Percentiles rank a stretch among this genome's conserved stretches.
Conservation (phyloP, 2,329 filamentous ascomycete species). For the Coniochaeta sp. region DNA sequence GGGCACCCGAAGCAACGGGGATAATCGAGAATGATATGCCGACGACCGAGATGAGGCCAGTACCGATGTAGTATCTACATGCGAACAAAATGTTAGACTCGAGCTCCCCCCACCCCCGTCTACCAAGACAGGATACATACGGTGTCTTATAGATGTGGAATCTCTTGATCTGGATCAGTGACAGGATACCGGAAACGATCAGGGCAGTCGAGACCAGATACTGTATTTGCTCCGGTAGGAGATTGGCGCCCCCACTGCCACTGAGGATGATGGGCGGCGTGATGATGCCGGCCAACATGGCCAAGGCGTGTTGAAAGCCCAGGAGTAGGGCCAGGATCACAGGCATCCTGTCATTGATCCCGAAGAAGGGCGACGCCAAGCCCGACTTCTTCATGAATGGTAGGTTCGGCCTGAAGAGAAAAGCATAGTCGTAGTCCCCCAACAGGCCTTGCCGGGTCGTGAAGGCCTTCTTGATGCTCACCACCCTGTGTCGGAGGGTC, state of each 20-base stretch:
- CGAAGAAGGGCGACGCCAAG: slow-evolving; percentile 69
- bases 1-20: slow-evolving; percentile 63
- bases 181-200: slow-evolving; percentile 72
- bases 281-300: slow-evolving; percentile 71
- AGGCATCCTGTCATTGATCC: slow-evolving; percentile 73
- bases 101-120: background rate
- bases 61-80: slow-evolving; percentile 65
- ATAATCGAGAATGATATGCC: slow-evolving; percentile 75
- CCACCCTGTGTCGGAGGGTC: slow-evolving; percentile 23
- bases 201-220: slow-evolving; percentile 75
- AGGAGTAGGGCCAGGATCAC: slow-evolving; percentile 66
- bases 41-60: slow-evolving; percentile 72
- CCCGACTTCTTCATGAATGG: slow-evolving; percentile 67
- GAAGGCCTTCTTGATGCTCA: slow-evolving; percentile 32
- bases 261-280: slow-evolving; percentile 71
- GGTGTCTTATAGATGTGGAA: slow-evolving; percentile 65
- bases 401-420: slow-evolving; percentile 74
- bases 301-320: slow-evolving; percentile 71
- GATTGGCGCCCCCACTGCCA: slow-evolving; percentile 54
- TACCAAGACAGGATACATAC: slow-evolving; percentile 23
- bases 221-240: slow-evolving; percentile 53
- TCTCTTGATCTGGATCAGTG: slow-evolving; percentile 68
- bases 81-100: background rate
- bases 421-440: slow-evolving; percentile 84
- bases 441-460: slow-evolving; percentile 65